Evolutionary conservation across 352 stramenopile species (phyloP).

Genomic region (Globisporangium irregulare): DNA sequence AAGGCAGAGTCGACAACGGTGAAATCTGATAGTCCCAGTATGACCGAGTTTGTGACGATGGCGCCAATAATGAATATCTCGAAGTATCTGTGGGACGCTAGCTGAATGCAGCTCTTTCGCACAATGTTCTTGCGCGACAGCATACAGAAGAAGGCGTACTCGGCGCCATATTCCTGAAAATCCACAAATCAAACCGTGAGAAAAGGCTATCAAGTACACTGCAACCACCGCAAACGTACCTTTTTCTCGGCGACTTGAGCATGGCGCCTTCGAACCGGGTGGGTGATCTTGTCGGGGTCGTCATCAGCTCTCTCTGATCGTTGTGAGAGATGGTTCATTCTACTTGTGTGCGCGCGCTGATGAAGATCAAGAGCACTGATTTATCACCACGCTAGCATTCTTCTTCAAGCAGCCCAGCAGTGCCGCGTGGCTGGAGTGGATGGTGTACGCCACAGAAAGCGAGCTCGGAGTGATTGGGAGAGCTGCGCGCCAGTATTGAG

Average conservation of each 20-base stretch:
- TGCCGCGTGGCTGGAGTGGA: not conserved
- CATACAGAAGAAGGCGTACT: conserved; percentile 40
- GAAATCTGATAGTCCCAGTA: conserved; percentile 86
- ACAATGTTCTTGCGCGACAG: conserved; percentile 48
- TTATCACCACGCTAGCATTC: conserved; percentile 11
- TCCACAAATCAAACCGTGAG: not conserved
- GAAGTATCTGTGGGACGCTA: conserved; percentile 66
- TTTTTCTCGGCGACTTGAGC: conserved; percentile 16
- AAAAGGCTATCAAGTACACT: not conserved
- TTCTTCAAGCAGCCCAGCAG: conserved; percentile 1
- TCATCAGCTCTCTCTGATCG: conserved; percentile 10
- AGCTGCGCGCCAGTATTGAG: not conserved
- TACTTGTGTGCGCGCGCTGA: not conserved
- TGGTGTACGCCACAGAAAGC: not conserved
- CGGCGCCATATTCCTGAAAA: conserved; percentile 38
- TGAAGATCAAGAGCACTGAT: not conserved
- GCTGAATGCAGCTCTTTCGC: conserved; percentile 41
- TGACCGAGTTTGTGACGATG: conserved; percentile 86
- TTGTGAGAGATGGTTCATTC: conserved; percentile 8
- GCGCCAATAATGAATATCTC: conserved; percentile 84
- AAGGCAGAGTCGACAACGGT: conserved; percentile 58
- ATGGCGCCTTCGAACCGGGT: conserved; percentile 4
- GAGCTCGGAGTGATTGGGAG: not conserved
- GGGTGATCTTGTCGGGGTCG: conserved; percentile 9
- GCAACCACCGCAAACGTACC: conserved; percentile 3